Percentiles rank a stretch among this genome's conserved stretches.
Evolutionary conservation across 371 early-diverging fungal genomes (phyloP).

Genomic region (Mucor mucedo): DNA sequence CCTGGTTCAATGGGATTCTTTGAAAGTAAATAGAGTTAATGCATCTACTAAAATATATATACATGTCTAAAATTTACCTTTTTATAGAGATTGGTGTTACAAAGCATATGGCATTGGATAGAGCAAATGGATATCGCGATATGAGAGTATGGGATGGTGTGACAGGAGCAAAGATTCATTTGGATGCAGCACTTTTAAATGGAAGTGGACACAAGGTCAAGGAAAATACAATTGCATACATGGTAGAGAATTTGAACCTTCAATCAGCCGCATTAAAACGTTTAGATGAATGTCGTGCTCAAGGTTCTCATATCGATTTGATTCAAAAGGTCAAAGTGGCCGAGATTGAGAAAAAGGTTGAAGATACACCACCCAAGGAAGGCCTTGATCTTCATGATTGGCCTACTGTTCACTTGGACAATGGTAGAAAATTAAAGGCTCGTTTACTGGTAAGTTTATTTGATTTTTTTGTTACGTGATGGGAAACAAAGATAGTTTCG

Average conservation of each 20-base stretch:
- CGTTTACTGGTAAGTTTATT: conserved; percentile 57
- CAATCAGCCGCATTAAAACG: conserved; percentile 56
- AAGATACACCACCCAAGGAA: conserved; percentile 5
- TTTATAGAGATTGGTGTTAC: conserved; percentile 65
- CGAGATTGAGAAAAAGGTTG: conserved; percentile 32
- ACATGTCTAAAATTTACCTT: neutral
- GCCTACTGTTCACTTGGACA: conserved; percentile 66
- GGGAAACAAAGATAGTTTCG: neutral
- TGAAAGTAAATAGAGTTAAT: conserved; percentile 31
- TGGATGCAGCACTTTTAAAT: conserved; percentile 54
- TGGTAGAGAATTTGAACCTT: conserved; percentile 59
- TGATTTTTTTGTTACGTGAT: neutral
- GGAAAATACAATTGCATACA: conserved; percentile 54
- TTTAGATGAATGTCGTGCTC: conserved; percentile 41
- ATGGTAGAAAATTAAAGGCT: conserved; percentile 57
- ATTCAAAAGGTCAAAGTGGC: conserved; percentile 65
- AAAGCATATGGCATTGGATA: conserved; percentile 55
- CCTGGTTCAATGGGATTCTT: conserved; percentile 63
- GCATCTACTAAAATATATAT: no score
- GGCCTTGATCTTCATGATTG: conserved; percentile 59
- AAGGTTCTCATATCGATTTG: conserved; percentile 51
- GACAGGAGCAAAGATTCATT: conserved; percentile 65
- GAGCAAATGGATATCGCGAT: conserved; percentile 62
- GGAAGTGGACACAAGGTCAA: conserved; percentile 7
- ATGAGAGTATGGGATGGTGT: conserved; percentile 85